Percentiles rank a stretch among this genome's conserved stretches.
These are phyloP conservation scores for Basipetospora sp. DNA, from an alignment of 2,329 filamentous ascomycete species.

Conservation along the genomic window DNA sequence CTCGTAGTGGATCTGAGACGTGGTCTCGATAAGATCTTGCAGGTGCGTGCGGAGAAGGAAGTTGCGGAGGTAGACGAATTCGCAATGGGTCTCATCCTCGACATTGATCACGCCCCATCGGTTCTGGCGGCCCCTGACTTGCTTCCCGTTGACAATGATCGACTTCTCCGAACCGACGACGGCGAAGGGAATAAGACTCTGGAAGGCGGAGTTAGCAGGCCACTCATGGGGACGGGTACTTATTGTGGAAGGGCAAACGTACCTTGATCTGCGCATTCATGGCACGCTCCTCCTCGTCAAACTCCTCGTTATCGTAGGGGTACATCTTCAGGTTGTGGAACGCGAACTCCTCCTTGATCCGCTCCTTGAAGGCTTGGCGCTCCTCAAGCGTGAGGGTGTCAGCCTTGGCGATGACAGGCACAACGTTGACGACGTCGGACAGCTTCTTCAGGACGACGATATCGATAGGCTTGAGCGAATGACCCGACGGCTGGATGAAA, in stretches of 20 bases:
- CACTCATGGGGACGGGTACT: not conserved
- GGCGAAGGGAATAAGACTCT: slow-evolving; percentile 86
- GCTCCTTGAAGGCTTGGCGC: slow-evolving; percentile 90
- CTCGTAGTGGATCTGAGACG: slow-evolving; percentile 99
- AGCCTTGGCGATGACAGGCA: slow-evolving; percentile 96
- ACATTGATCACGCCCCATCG: slow-evolving; percentile 99
- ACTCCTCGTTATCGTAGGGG: slow-evolving; percentile 97
- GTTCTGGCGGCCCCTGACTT: slow-evolving; percentile 95
- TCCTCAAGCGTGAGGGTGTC: slow-evolving; percentile 93
- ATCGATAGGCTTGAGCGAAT: slow-evolving; percentile 97
- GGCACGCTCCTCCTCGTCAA: slow-evolving; percentile 88
- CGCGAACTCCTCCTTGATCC: slow-evolving; percentile 97
- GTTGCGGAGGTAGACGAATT: slow-evolving; percentile 96
- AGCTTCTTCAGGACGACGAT: slow-evolving; percentile 99
- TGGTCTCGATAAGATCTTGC: slow-evolving; percentile 97
- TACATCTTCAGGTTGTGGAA: slow-evolving; percentile 99
- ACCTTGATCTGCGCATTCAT: slow-evolving; percentile 97
- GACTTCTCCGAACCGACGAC: slow-evolving; percentile 97
- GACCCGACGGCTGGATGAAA: slow-evolving; percentile 97
- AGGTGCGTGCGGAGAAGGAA: slow-evolving; percentile 97
- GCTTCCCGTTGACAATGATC: slow-evolving; percentile 92
- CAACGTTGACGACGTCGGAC: slow-evolving; percentile 96
- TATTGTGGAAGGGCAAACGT: slow-evolving; percentile 14
- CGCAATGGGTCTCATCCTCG: slow-evolving; percentile 98
- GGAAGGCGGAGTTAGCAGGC: not conserved